phyloP scores from a whole-genome alignment of 345 rosid genomes.

The Syzygium aqueum region DNA sequence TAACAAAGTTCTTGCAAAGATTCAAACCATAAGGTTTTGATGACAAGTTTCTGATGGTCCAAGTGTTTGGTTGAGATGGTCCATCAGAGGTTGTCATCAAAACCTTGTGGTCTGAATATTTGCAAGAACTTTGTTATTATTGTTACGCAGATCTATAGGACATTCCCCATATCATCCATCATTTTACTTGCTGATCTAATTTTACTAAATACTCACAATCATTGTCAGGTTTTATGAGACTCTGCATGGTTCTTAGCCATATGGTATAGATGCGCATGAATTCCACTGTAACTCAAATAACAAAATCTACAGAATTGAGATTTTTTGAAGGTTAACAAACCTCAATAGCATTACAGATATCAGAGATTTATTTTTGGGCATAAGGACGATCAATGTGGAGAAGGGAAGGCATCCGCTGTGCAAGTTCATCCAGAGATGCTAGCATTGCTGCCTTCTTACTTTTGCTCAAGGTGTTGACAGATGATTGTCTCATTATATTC shows the following conservation, averaged over 20 bases:
- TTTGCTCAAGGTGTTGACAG: too few relatives aligned
- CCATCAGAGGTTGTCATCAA: not conserved
- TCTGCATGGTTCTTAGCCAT: not conserved
- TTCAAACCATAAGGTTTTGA: not conserved
- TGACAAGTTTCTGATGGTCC: not conserved
- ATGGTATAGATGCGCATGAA: not conserved
- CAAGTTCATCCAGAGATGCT: slow-evolving; percentile 69
- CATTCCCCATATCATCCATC: not conserved
- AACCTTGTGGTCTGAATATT: not conserved
- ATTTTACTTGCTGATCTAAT: not conserved
- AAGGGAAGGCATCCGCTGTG: slow-evolving; percentile 88
- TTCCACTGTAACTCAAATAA: not conserved
- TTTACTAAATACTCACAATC: not conserved
- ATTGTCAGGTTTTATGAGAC: not conserved
- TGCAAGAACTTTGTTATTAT: not conserved
- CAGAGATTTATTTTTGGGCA: slow-evolving; percentile 74
- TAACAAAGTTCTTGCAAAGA: not conserved
- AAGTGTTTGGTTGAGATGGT: not conserved
- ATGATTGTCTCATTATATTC: slow-evolving; percentile 74
- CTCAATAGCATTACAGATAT: slow-evolving; percentile 62
- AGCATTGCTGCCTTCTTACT: slow-evolving; percentile 74
- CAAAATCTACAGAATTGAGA: not conserved
- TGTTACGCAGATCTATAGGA: not conserved
- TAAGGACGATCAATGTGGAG: slow-evolving; percentile 94
- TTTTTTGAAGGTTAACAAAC: slow-evolving; percentile 15